Percentiles rank a stretch among this genome's conserved stretches.
These are phyloP conservation scores for Ceratobasidium sp. DNA, from an alignment of 1,284 basidiomycete species.

Conservation along the genomic window DNA sequence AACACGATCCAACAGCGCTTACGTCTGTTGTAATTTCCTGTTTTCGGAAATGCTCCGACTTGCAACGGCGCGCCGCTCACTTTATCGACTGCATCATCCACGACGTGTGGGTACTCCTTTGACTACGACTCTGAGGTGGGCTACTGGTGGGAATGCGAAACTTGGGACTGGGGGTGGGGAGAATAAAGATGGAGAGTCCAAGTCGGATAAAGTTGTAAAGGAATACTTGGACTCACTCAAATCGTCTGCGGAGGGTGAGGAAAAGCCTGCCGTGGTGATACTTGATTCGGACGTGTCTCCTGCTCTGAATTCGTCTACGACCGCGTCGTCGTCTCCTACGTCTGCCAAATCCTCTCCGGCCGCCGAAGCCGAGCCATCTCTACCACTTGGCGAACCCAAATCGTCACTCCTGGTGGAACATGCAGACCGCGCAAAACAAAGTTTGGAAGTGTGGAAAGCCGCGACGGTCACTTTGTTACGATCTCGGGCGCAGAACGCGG, in stretches of 20 bases:
- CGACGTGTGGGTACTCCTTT: not conserved
- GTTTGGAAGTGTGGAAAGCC: constrained; percentile 25
- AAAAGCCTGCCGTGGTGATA: not conserved
- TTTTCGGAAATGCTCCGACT: constrained; percentile 17
- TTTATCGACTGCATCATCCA: not conserved
- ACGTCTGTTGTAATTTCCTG: not conserved
- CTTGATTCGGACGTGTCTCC: not conserved
- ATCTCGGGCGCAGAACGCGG: constrained; percentile 51
- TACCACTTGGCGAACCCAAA: no score
- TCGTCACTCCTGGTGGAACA: not conserved
- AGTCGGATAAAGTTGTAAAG: constrained; percentile 28
- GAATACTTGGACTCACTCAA: constrained; percentile 31
- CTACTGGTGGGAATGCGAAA: not conserved
- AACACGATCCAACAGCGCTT: not conserved
- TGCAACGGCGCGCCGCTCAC: not conserved
- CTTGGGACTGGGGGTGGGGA: not conserved
- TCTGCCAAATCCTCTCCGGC: not conserved
- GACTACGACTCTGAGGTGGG: not conserved
- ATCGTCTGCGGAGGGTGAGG: not conserved
- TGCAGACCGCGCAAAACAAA: not conserved
- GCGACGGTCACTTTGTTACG: constrained; percentile 17
- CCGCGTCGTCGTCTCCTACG: not conserved
- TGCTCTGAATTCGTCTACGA: not conserved
- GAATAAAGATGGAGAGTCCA: not conserved
- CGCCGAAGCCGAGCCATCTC: no score